Base-by-base conservation (phyloP, 2,329 filamentous ascomycete genomes). In the Penicillium sp. region DNA sequence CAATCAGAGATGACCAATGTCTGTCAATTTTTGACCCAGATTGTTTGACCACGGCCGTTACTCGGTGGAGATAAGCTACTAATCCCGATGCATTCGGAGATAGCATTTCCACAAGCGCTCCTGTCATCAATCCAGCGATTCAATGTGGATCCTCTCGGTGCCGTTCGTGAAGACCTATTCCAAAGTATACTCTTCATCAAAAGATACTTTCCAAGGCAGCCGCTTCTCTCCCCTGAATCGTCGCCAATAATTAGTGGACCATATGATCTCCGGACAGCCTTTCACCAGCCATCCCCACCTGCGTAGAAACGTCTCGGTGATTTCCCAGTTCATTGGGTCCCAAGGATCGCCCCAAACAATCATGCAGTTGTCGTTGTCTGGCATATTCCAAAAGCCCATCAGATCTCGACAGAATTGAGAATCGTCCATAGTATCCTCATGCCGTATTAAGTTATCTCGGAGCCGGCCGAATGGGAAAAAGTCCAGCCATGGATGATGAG, bases 291-390 rank as follows among this genome's bases (percentile, higher is more conserved):
- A 76, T 4, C 65, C 66, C 71, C 73, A 81, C 47, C 67, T 69
- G 27, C 58, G 57, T 47, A 76, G 57, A 59, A 79, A 79, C 2
- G 66, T 64, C 47, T 73, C 68, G 0, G 70, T 77, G 4, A 78
- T 59, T 60, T 80, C 77, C 77, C 77, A 79, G 39, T 71, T 74
- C 5, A 63, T 54, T 2, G 69, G 52, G 27, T 67, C 55, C 69
- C 76, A 79, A 9, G 77, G 75, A 18, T 73, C 68, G 10, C 67
- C 66, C 79, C 78, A 81, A 3, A 79, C 72, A 8, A 80, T 70
- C 1, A 81, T 44, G 16, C 43, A 44, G 11, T 44, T 44, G 7
- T 44, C 43, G 10, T 32, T 14, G 36, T 52, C 27, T 9, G 47
- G 36, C 48, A 46, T 36, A 5, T 36, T 48, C 36, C 43, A 50